Evolutionary conservation across 192 early-diverging fungal species (phyloP).

Genomic region (Fimicolochytrium jonesii): DNA sequence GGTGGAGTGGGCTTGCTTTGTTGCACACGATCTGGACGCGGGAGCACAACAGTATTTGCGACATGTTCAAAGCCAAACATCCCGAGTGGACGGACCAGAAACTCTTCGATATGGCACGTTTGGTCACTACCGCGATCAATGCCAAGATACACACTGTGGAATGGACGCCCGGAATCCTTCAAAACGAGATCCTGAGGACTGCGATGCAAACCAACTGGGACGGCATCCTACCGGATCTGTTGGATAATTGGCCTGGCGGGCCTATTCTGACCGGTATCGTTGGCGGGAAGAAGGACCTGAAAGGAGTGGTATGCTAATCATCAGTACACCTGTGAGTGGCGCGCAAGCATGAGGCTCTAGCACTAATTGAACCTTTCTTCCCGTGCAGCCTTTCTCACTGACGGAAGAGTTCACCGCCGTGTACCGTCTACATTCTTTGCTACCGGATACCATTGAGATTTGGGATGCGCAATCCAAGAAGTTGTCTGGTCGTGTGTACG

Average conservation of each 20-base stretch:
- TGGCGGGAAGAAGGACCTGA: neutral
- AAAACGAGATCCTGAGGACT: conserved; percentile 20
- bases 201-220: conserved; percentile 32
- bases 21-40: conserved; percentile 26
- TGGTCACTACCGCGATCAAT: conserved; percentile 25
- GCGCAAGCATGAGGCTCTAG: no score
- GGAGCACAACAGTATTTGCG: conserved; percentile 36
- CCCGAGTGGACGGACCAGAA: conserved; percentile 32
- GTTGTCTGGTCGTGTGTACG: conserved; percentile 11
- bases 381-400: conserved; percentile 13
- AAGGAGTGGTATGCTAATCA: no score
- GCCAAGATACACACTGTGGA: conserved; percentile 39
- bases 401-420: conserved; percentile 31
- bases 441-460: conserved; percentile 29
- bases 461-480: neutral
- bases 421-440: conserved; percentile 33
- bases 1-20: conserved; percentile 30
- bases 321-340: no score
- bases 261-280: conserved; percentile 16
- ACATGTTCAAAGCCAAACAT: conserved; percentile 21
- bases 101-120: conserved; percentile 24
- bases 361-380: no score
- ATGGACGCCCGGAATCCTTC: conserved; percentile 33
- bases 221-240: conserved; percentile 6
- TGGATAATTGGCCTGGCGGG: conserved; percentile 3